Evolutionary conservation across 176 grass and related monocot genomes (phyloP).

Genomic region (Oryza officinalis): DNA sequence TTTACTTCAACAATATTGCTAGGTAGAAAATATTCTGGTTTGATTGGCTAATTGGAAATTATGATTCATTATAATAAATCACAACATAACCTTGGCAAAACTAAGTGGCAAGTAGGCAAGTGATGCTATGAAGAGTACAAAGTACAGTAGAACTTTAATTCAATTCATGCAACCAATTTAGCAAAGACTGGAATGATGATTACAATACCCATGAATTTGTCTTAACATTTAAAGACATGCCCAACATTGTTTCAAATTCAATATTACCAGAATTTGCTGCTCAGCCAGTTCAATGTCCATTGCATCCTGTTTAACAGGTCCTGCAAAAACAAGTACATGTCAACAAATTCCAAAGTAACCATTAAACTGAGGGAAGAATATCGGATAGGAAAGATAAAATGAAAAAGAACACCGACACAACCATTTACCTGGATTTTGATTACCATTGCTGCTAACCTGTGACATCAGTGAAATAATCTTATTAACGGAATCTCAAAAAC

Average conservation of each 20-base stretch:
- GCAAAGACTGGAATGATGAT: background rate
- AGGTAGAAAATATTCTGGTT: constrained; percentile 24
- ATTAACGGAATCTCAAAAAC: constrained; percentile 33
- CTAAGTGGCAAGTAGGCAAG: background rate
- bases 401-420: background rate
- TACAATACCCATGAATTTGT: constrained; percentile 36
- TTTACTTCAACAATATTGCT: constrained; percentile 8
- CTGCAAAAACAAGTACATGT: constrained; percentile 50
- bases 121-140: constrained; percentile 12
- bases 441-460: constrained; percentile 65
- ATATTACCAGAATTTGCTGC: constrained; percentile 96
- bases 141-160: background rate
- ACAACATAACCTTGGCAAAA: background rate
- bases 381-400: background rate
- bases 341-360: constrained; percentile 16
- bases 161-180: constrained; percentile 23
- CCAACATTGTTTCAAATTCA: background rate
- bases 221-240: constrained; percentile 21
- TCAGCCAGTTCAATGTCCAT: constrained; percentile 70
- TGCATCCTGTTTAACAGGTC: constrained; percentile 61
- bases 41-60: background rate
- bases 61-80: background rate
- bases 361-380: constrained; percentile 17
- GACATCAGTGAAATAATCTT: constrained; percentile 36
- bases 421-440: constrained; percentile 67